Conservation (phyloP, 371 early-diverging fungal species). For the Coemansia sp. region DNA sequence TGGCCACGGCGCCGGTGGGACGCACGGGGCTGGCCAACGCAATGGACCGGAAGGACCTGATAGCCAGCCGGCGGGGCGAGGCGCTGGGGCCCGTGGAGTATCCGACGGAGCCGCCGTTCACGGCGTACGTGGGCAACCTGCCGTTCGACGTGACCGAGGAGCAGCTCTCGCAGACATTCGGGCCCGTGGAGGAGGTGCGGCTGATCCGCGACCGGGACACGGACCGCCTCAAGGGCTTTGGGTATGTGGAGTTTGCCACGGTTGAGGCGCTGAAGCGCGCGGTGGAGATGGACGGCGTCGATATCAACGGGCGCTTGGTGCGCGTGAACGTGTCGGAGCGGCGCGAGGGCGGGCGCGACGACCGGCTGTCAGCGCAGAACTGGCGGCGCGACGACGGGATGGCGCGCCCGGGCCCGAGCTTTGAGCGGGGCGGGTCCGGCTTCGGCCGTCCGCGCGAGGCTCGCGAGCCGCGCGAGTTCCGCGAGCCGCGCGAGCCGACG, state of each 20-base stretch:
- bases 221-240: constrained; percentile 86
- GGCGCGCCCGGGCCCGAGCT: constrained; percentile 28
- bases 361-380: constrained; percentile 2
- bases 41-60: constrained; percentile 21
- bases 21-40: constrained; percentile 25
- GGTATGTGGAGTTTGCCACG: constrained; percentile 90
- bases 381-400: constrained; percentile 10
- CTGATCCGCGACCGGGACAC: constrained; percentile 70
- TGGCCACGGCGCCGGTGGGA: constrained; percentile 16
- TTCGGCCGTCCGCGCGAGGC: constrained; percentile 3
- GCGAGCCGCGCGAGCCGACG: constrained; percentile 33
- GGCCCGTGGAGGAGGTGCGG: constrained; percentile 60
- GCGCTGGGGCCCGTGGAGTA: constrained; percentile 64
- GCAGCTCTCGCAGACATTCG: constrained; percentile 72
- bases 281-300: constrained; percentile 66
- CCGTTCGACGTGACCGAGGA: constrained; percentile 77
- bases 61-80: constrained; percentile 28
- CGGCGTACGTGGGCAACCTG: constrained; percentile 86
- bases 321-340: constrained; percentile 87
- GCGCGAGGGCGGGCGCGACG: constrained; percentile 23
- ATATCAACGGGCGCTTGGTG: constrained; percentile 68
- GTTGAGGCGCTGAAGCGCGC: constrained; percentile 79
- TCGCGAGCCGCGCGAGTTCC: constrained; percentile 9
- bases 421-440: constrained; percentile 19
- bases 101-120: constrained; percentile 86